phyloP scores from a whole-genome alignment of 768 basidiomycete genomes.

The Tricholoma furcatifolium region DNA sequence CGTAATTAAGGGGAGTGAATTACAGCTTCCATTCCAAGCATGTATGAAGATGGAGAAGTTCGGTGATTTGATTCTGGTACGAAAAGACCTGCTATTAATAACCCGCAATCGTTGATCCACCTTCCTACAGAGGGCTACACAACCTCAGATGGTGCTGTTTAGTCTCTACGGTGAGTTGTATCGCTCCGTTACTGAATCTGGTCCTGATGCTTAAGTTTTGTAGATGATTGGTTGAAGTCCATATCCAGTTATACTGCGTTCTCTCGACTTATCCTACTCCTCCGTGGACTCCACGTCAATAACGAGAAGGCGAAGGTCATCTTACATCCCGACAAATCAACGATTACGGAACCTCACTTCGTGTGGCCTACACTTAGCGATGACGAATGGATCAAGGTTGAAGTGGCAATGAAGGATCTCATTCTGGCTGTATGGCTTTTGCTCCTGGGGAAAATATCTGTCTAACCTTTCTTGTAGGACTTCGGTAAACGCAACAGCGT shows the following conservation, averaged over 20 bases:
- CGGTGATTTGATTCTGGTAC: conserved; percentile 89
- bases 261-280: conserved; percentile 93
- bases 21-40: conserved; percentile 98
- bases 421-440: conserved; percentile 71
- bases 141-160: conserved; percentile 99
- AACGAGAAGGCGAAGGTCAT: conserved; percentile 99
- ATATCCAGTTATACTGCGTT: conserved; percentile 99
- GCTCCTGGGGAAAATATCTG: not conserved
- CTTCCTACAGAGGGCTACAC: conserved; percentile 74
- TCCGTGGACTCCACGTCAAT: conserved; percentile 97
- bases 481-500: conserved; percentile 99
- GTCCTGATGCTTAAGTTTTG: conserved; percentile 6
- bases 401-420: conserved; percentile 97
- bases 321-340: conserved; percentile 94
- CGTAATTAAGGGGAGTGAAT: conserved; percentile 98
- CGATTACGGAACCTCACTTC: conserved; percentile 96
- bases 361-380: conserved; percentile 94
- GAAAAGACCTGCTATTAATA: conserved; percentile 12
- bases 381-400: conserved; percentile 99
- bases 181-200: not conserved
- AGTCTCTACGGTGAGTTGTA: conserved; percentile 76
- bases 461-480: conserved; percentile 49
- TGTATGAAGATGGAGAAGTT: conserved; percentile 99
- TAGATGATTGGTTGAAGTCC: conserved; percentile 98
- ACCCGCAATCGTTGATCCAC: not conserved